A percentile compares a stretch with the other conserved stretches of the same genome.
These are phyloP conservation scores for Neurospora africana DNA, from an alignment of 495 filamentous ascomycete species.

Conservation along the genomic window DNA sequence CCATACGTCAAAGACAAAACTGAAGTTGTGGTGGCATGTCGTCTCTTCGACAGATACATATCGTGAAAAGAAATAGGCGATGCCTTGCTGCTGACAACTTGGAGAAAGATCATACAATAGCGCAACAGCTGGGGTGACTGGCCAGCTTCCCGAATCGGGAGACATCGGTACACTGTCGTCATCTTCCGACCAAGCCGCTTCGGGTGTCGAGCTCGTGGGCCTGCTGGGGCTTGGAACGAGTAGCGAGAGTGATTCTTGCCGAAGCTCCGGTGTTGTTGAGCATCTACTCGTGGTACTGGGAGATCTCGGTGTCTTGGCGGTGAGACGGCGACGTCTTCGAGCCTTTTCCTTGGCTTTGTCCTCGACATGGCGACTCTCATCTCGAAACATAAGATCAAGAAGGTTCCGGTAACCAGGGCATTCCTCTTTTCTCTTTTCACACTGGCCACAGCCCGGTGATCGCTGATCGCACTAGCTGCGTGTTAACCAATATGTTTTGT, in stretches of 20 bases:
- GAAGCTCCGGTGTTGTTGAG: conserved; percentile 19
- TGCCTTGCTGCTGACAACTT: conserved; percentile 24
- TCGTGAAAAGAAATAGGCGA: conserved; percentile 31
- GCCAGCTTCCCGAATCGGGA: conserved; percentile 26
- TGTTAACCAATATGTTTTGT: conserved; percentile 6
- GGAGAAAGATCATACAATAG: conserved; percentile 22
- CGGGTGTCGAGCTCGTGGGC: conserved; percentile 7
- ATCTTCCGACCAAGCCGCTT: conserved; percentile 12
- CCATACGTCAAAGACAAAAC: conserved; percentile 31
- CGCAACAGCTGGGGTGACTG: conserved; percentile 21
- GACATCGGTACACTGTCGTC: conserved; percentile 22
- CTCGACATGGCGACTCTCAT: conserved; percentile 59
- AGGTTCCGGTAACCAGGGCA: conserved; percentile 65
- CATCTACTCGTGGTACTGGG: conserved; percentile 11
- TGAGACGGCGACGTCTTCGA: conserved; percentile 18
- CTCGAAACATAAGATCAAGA: conserved; percentile 60
- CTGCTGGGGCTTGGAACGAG: conserved; percentile 8
- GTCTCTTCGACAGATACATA: conserved; percentile 27
- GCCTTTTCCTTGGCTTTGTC: conserved; percentile 45
- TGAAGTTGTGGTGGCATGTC: conserved; percentile 29
- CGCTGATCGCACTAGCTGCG: conserved; percentile 51
- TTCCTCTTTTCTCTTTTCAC: conserved; percentile 46
- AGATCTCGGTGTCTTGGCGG: conserved; percentile 7
- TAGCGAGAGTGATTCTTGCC: conserved; percentile 7
- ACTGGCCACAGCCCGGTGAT: conserved; percentile 56